Evolutionary conservation across 2,329 filamentous ascomycete genomes (phyloP).

Genomic region (Alternaria sp.): DNA sequence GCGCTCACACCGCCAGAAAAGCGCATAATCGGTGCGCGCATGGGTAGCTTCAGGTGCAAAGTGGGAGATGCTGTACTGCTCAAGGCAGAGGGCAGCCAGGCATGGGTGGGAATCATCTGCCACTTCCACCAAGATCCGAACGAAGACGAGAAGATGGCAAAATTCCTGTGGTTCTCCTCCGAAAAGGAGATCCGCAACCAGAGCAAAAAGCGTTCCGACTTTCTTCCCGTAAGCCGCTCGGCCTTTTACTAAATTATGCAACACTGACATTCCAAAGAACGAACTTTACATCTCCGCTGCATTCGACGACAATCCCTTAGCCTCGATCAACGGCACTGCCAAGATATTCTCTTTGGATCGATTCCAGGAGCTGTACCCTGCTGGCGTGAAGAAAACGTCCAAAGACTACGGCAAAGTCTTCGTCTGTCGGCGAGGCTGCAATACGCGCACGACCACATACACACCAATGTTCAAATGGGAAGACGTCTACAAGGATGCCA

Average conservation of each 20-base stretch:
- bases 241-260: not conserved
- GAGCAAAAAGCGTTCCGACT: conserved; percentile 82
- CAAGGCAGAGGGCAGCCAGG: conserved; percentile 87
- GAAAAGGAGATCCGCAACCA: conserved; percentile 88
- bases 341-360: conserved; percentile 75
- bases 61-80: conserved; percentile 86
- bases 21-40: conserved; percentile 80
- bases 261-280: conserved; percentile 63
- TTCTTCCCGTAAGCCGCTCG: conserved; percentile 65
- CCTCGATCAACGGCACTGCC: conserved; percentile 90
- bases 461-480: conserved; percentile 95
- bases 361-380: conserved; percentile 76
- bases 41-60: conserved; percentile 80
- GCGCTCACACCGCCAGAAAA: conserved; percentile 34
- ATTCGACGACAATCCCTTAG: conserved; percentile 85
- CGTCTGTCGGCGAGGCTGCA: conserved; percentile 87
- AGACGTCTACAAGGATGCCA: conserved; percentile 74
- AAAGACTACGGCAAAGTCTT: conserved; percentile 86
- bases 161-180: conserved; percentile 95
- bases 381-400: conserved; percentile 75
- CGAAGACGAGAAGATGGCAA: conserved; percentile 74
- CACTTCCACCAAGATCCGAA: conserved; percentile 74
- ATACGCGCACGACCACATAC: conserved; percentile 86
- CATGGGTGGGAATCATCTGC: conserved; percentile 90
- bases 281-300: conserved; percentile 91